Evolutionary conservation across 1,284 basidiomycete genomes (phyloP), one percentile per base, ranked within the genome.

Genomic region (Cystobasidiaceae sp.): DNA sequence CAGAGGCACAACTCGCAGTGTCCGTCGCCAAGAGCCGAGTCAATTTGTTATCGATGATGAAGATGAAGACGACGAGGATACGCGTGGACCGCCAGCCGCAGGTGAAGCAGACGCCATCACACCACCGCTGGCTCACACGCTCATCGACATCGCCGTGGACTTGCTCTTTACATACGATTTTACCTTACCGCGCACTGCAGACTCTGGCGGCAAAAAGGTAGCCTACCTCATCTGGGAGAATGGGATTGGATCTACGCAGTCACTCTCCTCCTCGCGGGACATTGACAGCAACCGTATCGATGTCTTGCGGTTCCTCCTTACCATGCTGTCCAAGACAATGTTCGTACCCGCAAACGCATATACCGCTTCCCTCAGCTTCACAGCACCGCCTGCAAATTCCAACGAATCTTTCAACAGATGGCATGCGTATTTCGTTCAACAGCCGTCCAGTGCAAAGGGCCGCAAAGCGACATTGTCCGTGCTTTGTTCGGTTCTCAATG

Each of bases 91-190:
- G 7, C 41, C 46, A 69, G 21, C 66, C 32, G 17, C 61, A 51
- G 33, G 66, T 76, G 66, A 52, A 72, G 59, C 44, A 23, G 13
- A 13, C 11, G 11, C 32, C 28, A 13, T 57, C 0, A 63, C 55
- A 15, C 11, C 19, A 23, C 33, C 46, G 7, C 49, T 30, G 1
- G 60, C 46, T 9, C 61, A 66, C 17, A 60, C 57, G 21, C 32
- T 52, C 25, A 54, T 69, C 13, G 67, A 68, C 11, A 48, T 70
- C 0, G 70, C 69, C 6, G 68, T 91, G 67, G 91, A 94, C 74
- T 80, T 94, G 28, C 77, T 93, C 39, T 96, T 93, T 77, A 91
- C 89, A 73, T 93, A 89, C 71, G 90, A 89, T 11, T 93, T 94
- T 74, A 93, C 89, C 0, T 79, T 94, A 17, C 89, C 91, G 83